These are phyloP conservation scores for Naegleria gruberi DNA, from an alignment of 208 protist species.

Conservation along the genomic window DNA sequence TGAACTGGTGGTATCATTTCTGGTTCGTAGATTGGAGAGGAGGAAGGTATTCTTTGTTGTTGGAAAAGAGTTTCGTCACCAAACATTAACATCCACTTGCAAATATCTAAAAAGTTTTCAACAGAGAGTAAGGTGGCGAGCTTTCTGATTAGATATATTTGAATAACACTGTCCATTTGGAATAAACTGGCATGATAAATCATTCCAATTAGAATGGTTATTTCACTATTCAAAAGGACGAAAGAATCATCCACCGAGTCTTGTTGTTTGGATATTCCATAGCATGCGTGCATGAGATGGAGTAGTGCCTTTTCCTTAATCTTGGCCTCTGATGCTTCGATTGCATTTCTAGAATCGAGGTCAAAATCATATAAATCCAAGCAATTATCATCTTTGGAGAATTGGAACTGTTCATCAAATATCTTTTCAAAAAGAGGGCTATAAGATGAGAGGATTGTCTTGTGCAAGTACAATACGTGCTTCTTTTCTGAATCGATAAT, in stretches of 20 bases:
- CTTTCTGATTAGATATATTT: too few species aligned
- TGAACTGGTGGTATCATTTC: neutral
- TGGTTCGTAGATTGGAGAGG: too few species aligned
- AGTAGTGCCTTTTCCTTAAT: neutral
- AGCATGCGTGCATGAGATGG: neutral
- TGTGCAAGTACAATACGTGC: neutral
- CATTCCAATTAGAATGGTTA: neutral
- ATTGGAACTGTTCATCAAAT: neutral
- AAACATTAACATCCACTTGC: neutral
- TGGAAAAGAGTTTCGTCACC: neutral
- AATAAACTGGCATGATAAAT: neutral
- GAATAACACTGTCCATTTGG: neutral
- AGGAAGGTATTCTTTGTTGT: too few species aligned
- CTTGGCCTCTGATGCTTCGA: neutral
- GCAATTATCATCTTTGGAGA: neutral
- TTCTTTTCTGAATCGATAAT: neutral
- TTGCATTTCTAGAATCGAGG: neutral
- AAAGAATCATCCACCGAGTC: neutral
- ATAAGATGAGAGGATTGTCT: neutral
- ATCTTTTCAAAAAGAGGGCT: neutral
- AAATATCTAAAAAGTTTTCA: neutral
- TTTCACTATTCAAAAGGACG: neutral
- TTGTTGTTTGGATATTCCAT: neutral
- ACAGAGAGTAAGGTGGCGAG: neutral
- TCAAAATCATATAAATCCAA: neutral